Evolutionary conservation across 441 rosid species (phyloP).

Genomic region (Capsella rubella): DNA sequence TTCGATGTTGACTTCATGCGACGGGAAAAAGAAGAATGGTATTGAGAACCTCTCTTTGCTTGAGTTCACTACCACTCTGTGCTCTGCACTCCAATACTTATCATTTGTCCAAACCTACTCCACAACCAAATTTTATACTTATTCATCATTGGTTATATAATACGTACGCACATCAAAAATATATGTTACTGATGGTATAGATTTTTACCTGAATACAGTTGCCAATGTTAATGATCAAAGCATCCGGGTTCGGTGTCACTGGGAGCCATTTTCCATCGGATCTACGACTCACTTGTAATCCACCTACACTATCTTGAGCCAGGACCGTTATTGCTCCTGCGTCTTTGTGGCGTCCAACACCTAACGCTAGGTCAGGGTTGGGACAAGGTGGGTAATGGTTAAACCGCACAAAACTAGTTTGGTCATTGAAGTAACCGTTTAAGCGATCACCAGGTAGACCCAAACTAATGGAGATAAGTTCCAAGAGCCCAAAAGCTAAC

Average conservation of each 20-base stretch:
- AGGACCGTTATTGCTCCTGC: conserved; percentile 58
- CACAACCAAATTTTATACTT: background rate
- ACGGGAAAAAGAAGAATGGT: conserved; percentile 58
- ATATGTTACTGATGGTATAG: background rate
- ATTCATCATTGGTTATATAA: background rate
- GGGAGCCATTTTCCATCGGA: conserved; percentile 68
- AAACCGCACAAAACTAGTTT: conserved; percentile 54
- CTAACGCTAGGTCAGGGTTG: conserved; percentile 59
- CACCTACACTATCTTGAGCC: conserved; percentile 65
- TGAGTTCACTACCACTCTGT: conserved; percentile 58
- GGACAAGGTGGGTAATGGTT: conserved; percentile 73
- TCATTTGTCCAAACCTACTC: conserved; percentile 67
- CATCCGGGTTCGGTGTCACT: conserved; percentile 51
- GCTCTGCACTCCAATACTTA: conserved; percentile 63
- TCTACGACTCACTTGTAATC: conserved; percentile 62
- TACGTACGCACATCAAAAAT: background rate
- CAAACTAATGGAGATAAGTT: conserved; percentile 58
- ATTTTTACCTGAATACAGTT: conserved; percentile 54
- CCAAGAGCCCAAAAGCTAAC: conserved; percentile 55
- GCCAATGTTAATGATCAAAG: conserved; percentile 61
- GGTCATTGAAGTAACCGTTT: conserved; percentile 50
- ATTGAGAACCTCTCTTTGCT: conserved; percentile 58
- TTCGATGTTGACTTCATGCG: conserved; percentile 47
- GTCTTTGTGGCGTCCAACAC: conserved; percentile 66
- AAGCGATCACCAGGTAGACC: conserved; percentile 53